Base-by-base conservation (phyloP, 768 basidiomycete species). In the Boletus tomentosulus region DNA sequence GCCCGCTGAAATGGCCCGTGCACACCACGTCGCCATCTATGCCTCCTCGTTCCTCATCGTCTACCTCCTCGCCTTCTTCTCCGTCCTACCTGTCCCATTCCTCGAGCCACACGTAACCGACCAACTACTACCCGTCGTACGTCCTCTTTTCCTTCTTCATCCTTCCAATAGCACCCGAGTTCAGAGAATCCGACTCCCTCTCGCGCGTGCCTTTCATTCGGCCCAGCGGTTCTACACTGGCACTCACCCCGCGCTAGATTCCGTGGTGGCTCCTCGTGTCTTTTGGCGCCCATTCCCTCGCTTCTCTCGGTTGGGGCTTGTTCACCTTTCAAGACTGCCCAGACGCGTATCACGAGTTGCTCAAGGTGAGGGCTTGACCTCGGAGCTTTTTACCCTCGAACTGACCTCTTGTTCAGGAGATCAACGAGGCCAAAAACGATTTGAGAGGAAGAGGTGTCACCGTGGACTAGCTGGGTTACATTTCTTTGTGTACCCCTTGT, bases 251-350 rank as follows among this genome's bases (percentile, higher is more conserved):
- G 15, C 7, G 45, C n/a, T 52, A 90, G 89, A 68, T 91, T 30
- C 89, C 89, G 3, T 92, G 86, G 85, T 91, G 88, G 88, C 63
- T 89, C 9, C 78, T 92, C 12, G 84, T 92, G 2, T 74, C 85
- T 2, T 89, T 89, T 58, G 90, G 90, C 12, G 83, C 89, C 2
- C 92, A 88, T 66, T 86, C 86, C 16, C 78, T 92, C 11, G 83
- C 82, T 72, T 86, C 84, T 10, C 80, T 92, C 19, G 89, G 90
- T 10, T 81, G 82, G 78, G 89, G 89, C 2, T 63, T 91, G 41
- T 78, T 83, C 59, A 84, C 84, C 3, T 86, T 89, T 61, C 73
- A 80, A 61, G 89, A 92, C 60, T 88, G 87, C 65, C 85, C 87
- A 38, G 87, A 91, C 59, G 89, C 89, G 5, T 88, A 91, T 59